phyloP scores from a whole-genome alignment of 169 alveolate species.

The Neospora caninum region DNA sequence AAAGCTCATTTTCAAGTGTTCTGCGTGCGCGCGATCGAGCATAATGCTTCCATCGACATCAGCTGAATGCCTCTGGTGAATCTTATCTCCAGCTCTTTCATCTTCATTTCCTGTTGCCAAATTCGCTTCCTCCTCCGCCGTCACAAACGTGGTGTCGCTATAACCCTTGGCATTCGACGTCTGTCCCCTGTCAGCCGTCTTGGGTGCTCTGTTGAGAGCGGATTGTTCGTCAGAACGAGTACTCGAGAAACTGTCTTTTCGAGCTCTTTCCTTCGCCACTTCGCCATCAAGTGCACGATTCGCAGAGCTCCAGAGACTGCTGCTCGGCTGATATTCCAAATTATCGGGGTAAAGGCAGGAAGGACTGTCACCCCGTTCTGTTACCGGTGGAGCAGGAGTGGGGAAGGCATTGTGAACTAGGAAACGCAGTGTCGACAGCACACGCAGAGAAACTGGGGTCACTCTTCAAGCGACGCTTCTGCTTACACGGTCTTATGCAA shows the following conservation, averaged over 20 bases:
- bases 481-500: too few species aligned
- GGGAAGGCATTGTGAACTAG: neutral
- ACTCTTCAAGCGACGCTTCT: too few species aligned
- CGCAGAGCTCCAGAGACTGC: neutral
- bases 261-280: neutral
- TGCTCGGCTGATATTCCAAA: neutral
- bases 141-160: neutral
- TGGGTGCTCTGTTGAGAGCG: neutral
- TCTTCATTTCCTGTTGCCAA: neutral
- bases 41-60: neutral
- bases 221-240: neutral
- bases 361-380: neutral
- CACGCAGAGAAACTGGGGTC: too few species aligned
- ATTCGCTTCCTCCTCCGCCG: neutral
- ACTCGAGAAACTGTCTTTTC: neutral
- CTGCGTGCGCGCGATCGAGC: neutral
- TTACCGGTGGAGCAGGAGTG: neutral
- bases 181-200: neutral
- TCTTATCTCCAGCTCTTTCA: neutral
- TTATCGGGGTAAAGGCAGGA: neutral
- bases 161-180: neutral
- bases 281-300: neutral
- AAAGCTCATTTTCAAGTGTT: neutral
- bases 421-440: too few species aligned
- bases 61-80: neutral